phyloP scores from a whole-genome alignment of 2,329 filamentous ascomycete genomes.

The Monilinia polystroma region DNA sequence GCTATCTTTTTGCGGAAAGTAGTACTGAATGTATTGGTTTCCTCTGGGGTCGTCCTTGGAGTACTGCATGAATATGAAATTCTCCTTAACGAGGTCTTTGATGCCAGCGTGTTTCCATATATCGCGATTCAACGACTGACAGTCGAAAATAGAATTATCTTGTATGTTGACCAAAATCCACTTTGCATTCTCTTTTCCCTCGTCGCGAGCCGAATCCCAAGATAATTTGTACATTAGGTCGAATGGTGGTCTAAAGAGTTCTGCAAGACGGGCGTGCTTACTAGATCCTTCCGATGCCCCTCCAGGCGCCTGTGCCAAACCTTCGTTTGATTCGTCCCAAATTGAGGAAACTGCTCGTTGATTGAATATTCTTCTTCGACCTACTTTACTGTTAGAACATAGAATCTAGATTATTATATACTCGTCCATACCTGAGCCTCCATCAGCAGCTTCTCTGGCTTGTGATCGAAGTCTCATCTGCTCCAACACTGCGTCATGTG shows the following conservation, averaged over 20 bases:
- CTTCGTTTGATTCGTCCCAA: conserved; percentile 47
- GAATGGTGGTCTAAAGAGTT: conserved; percentile 89
- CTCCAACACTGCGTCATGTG: conserved; percentile 32
- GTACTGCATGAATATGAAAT: conserved; percentile 96
- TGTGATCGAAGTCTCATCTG: conserved; percentile 41
- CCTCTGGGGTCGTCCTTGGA: conserved; percentile 79
- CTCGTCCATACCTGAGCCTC: conserved; percentile 29
- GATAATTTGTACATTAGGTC: conserved; percentile 77
- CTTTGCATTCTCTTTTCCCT: conserved; percentile 84
- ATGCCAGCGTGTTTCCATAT: conserved; percentile 89
- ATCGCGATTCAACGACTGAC: conserved; percentile 89
- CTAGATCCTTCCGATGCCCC: conserved; percentile 63
- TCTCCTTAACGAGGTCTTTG: conserved; percentile 77
- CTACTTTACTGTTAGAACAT: conserved; percentile 33
- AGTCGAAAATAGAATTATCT: conserved; percentile 89
- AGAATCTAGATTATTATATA: conserved; percentile 11
- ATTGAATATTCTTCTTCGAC: conserved; percentile 66
- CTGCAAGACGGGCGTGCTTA: conserved; percentile 77
- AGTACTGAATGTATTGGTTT: conserved; percentile 83
- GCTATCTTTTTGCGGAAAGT: conserved; percentile 76
- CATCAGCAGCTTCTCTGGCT: conserved; percentile 22
- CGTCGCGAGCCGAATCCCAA: conserved; percentile 82
- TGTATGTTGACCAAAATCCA: conserved; percentile 97
- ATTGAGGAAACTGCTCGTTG: conserved; percentile 54
- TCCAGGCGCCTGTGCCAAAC: conserved; percentile 59